phyloP scores from a whole-genome alignment of 2,329 filamentous ascomycete genomes.

The Rhinocladiella similis region DNA sequence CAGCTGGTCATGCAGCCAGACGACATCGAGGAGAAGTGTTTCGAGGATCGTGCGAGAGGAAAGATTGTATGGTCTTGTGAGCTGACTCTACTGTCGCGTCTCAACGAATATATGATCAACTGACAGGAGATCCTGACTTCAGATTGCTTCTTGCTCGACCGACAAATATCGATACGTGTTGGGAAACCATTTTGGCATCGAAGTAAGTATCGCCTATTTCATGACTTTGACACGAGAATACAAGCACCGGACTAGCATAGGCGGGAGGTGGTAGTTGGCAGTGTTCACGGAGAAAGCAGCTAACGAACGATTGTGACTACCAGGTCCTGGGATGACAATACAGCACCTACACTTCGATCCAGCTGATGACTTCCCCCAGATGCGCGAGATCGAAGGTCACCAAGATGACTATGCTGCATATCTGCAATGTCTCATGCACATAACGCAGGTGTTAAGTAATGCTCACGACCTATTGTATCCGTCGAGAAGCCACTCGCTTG shows the following conservation, averaged over 20 bases:
- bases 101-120: neutral
- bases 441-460: conserved; percentile 13
- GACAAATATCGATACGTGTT: conserved; percentile 17
- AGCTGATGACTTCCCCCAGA: conserved; percentile 15
- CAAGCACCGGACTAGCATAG: no score
- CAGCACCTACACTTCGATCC: conserved; percentile 15
- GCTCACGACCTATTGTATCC: conserved; percentile 16
- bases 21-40: conserved; percentile 12
- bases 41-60: conserved; percentile 13
- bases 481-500: conserved; percentile 14
- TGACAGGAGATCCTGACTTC: neutral
- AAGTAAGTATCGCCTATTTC: conserved; percentile 4
- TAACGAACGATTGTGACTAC: neutral
- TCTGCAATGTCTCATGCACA: conserved; percentile 16
- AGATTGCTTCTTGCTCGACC: conserved; percentile 18
- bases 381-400: conserved; percentile 13
- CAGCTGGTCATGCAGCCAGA: conserved; percentile 15
- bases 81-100: neutral
- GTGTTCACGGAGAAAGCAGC: neutral
- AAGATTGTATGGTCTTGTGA: conserved; percentile 16
- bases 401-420: conserved; percentile 18
- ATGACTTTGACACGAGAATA: neutral
- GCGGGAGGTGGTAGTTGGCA: neutral
- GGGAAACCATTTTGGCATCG: conserved; percentile 18
- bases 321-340: conserved; percentile 16